phyloP scores from a whole-genome alignment of 768 basidiomycete species.

The Suillus paluster region DNA sequence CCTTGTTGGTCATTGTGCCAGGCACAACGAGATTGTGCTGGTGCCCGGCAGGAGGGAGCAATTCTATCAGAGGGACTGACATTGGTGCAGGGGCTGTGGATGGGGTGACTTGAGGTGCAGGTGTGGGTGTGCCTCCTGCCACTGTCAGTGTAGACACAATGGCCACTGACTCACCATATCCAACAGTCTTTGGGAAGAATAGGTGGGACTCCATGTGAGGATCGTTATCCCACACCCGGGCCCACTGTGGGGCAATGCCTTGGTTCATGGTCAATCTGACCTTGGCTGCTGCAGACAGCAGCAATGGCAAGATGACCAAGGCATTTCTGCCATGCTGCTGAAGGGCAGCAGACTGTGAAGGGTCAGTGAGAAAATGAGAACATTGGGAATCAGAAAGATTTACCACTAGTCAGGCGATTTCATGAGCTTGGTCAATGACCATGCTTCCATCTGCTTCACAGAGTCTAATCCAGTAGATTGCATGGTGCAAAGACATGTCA shows the following conservation, averaged over 20 bases:
- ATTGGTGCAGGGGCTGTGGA: no score
- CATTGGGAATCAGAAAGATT: not conserved
- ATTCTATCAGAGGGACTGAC: not conserved
- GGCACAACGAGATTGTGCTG: no score
- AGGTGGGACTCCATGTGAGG: not conserved
- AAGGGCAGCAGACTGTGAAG: not conserved
- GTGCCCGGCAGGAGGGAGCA: not conserved
- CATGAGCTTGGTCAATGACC: not conserved
- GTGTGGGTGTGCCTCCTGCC: no score
- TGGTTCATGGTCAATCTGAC: not conserved
- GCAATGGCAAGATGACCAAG: not conserved
- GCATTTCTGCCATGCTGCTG: not conserved
- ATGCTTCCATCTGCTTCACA: not conserved
- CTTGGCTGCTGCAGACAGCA: not conserved
- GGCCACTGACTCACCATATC: not conserved
- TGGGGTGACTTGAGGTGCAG: no score
- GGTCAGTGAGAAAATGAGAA: no score
- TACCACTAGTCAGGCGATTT: not conserved
- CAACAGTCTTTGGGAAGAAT: not conserved
- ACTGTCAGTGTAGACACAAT: not conserved
- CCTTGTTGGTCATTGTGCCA: not conserved
- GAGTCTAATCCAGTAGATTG: no score
- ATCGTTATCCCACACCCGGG: not conserved
- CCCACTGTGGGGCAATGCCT: not conserved
- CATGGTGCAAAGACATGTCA: no score